A percentile compares a stretch with the other conserved stretches of the same genome.
These are phyloP conservation scores for Paraphaeosphaeria minitans DNA, from an alignment of 2,329 filamentous ascomycete species.

Conservation along the genomic window DNA sequence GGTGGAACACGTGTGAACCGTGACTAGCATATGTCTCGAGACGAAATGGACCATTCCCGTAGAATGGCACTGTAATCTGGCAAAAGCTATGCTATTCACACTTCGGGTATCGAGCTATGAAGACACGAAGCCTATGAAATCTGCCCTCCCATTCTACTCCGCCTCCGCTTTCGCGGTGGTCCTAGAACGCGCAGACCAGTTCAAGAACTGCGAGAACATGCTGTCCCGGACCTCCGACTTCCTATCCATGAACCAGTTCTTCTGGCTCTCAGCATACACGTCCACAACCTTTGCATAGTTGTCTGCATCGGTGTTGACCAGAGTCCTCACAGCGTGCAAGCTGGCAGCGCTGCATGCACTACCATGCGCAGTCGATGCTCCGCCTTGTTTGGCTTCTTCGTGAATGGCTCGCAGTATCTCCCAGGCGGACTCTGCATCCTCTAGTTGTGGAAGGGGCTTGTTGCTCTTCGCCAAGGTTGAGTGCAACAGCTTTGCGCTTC, in stretches of 20 bases:
- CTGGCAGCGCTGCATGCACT: slow-evolving; percentile 76
- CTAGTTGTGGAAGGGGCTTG: slow-evolving; percentile 51
- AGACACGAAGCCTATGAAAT: background rate
- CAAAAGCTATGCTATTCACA: background rate
- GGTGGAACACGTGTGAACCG: no score
- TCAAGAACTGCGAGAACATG: slow-evolving; percentile 55
- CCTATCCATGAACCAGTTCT: slow-evolving; percentile 50
- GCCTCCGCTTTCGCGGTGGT: slow-evolving; percentile 30
- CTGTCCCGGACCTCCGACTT: slow-evolving; percentile 50
- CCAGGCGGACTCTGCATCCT: slow-evolving; percentile 54
- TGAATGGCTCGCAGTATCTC: slow-evolving; percentile 71
- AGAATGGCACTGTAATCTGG: background rate
- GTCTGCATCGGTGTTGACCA: slow-evolving; percentile 57
- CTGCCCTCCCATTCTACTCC: background rate
- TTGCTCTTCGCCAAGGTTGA: slow-evolving; percentile 66
- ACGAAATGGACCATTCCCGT: background rate
- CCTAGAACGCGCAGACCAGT: slow-evolving; percentile 46
- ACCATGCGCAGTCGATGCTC: slow-evolving; percentile 70
- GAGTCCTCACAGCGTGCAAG: slow-evolving; percentile 67
- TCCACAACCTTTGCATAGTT: slow-evolving; percentile 47
- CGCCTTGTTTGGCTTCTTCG: slow-evolving; percentile 66
- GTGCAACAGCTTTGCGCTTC: slow-evolving; percentile 73
- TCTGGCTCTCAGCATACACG: slow-evolving; percentile 52
- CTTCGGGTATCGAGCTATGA: background rate
- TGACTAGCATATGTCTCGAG: no score